phyloP scores from a whole-genome alignment of 2,329 filamentous ascomycete species.

The Pseudocercospora musae region DNA sequence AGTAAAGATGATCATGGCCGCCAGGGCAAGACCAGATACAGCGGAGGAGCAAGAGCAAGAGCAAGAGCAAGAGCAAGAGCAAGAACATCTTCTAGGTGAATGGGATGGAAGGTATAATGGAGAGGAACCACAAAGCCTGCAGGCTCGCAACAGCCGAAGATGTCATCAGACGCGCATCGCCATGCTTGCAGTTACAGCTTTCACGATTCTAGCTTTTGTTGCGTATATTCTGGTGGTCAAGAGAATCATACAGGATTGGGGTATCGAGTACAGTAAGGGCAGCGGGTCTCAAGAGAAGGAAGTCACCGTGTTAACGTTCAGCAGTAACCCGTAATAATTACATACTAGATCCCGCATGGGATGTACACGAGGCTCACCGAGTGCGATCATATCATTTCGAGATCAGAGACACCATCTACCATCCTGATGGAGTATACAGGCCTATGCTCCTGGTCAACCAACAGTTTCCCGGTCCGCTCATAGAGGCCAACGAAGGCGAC shows the following conservation, averaged over 20 bases:
- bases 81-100: constrained; percentile 2
- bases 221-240: not conserved
- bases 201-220: not conserved
- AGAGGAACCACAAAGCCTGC: not conserved
- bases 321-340: constrained; percentile 4
- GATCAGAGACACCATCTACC: constrained; percentile 1
- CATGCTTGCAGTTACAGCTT: not conserved
- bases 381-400: not conserved
- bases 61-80: not conserved
- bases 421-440: constrained; percentile 2
- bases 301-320: not conserved
- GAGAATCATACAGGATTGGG: not conserved
- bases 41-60: not conserved
- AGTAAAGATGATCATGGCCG: not conserved
- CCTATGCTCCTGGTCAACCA: constrained; percentile 26
- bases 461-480: constrained; percentile 35
- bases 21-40: not conserved
- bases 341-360: not conserved
- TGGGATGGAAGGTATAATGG: not conserved
- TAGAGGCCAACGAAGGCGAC: constrained; percentile 37
- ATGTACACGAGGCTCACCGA: not conserved
- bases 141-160: not conserved
- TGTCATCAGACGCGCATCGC: not conserved
- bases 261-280: not conserved
- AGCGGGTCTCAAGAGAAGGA: not conserved